Evolutionary conservation across 176 grass and related monocot species (phyloP).

Genomic region (Eleusine indica): DNA sequence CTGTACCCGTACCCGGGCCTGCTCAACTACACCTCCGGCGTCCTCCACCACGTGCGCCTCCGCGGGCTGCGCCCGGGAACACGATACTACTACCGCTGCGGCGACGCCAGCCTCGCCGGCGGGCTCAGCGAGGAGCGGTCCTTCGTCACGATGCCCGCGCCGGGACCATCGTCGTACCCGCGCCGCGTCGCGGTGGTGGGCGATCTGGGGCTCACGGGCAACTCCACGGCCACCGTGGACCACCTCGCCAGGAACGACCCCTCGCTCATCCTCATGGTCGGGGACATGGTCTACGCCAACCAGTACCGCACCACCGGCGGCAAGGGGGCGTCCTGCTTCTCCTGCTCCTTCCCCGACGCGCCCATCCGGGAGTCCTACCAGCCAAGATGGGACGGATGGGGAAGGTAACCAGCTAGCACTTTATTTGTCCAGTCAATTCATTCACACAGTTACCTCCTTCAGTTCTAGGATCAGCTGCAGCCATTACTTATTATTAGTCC

Average conservation of each 20-base stretch:
- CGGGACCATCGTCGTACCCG: conserved; percentile 46
- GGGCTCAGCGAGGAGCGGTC: conserved; percentile 60
- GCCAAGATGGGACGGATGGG: conserved; percentile 87
- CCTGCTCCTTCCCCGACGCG: conserved; percentile 78
- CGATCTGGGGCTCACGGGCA: conserved; percentile 85
- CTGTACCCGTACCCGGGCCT: conserved; percentile 82
- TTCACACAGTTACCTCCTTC: neutral
- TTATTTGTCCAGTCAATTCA: neutral
- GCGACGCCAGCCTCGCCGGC: conserved; percentile 58
- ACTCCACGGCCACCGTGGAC: conserved; percentile 83
- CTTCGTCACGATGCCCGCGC: conserved; percentile 66
- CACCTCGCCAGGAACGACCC: conserved; percentile 76
- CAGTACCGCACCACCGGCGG: conserved; percentile 85
- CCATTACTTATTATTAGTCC: no score
- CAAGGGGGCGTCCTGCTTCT: conserved; percentile 75
- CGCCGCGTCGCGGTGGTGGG: conserved; percentile 68
- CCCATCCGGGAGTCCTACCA: conserved; percentile 85
- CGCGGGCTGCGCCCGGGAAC: conserved; percentile 50
- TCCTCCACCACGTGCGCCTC: conserved; percentile 84
- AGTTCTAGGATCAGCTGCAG: neutral
- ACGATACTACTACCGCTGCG: conserved; percentile 85
- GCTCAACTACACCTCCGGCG: conserved; percentile 84
- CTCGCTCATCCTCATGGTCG: conserved; percentile 71
- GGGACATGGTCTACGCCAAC: conserved; percentile 81
- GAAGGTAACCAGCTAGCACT: conserved; percentile 48